Evolutionary conservation across 768 basidiomycete species (phyloP), one percentile per base, ranked within the genome.

Genomic region (Mycena filopes): DNA sequence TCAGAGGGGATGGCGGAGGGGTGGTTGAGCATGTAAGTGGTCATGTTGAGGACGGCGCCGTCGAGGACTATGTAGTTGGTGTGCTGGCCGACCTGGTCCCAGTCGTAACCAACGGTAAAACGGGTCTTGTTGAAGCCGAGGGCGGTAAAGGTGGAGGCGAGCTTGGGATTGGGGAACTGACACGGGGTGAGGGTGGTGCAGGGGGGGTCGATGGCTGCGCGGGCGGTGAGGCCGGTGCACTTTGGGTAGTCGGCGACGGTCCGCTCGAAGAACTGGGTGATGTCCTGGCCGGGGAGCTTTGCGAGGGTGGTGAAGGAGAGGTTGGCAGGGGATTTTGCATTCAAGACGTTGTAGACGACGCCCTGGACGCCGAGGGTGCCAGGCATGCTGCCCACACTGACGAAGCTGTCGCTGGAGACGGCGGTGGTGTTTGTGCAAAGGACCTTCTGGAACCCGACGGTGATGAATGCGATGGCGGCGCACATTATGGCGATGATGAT

Each of bases 1-100:
- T 99, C 98, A 55, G 83, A 81, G 9, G 88, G 72, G 55, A 96
- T 83, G 13, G 92, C 73, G 29, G 70, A 84, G 23, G 89, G 87
- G 70, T 98, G 92, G 21, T 89, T 84, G 25, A 79, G 76, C 57
- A 98, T 82, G 81, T 99, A 99, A 8, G 95, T 90, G 56, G 84
- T 84, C 81, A 99, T 86, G 79, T 99, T 98, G 75, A 99, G 88
- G 48, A 99, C 98, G 41, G 90, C 87, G 33, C 98, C 98, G 71
- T 99, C 96, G 58, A 99, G 77, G 36, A 98, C 96, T 71, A 99
- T 79, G 80, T 92, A 96, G 72, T 90, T 87, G 40, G 81, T 65
- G 21, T 93, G 80, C n/a, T 70, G 74, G 1, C 90, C 84, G 26
- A 99, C 91, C 74, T 98, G 94, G 50, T 85, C 82, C 98, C 98